phyloP scores from a whole-genome alignment of 352 stramenopile genomes.

The Phytophthora hibernalis region DNA sequence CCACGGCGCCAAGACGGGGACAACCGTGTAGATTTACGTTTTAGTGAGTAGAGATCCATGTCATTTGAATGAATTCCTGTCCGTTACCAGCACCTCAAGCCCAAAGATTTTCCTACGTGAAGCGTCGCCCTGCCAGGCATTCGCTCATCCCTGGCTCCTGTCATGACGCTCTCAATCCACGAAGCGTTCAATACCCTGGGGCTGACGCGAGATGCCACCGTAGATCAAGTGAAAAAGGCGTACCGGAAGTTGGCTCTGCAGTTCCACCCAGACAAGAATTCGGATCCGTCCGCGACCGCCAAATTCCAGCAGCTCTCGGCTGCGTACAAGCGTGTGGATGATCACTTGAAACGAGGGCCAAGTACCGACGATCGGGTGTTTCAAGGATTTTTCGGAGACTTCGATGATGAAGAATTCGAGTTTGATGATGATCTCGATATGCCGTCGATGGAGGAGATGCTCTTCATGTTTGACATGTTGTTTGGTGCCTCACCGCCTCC shows the following conservation, averaged over 20 bases:
- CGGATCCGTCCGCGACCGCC: slow-evolving; percentile 57
- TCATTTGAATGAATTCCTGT: background rate
- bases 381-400: slow-evolving; percentile 20
- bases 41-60: background rate
- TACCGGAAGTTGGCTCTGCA: slow-evolving; percentile 71
- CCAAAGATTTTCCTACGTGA: slow-evolving; percentile 13
- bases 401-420: slow-evolving; percentile 35
- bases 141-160: background rate
- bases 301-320: slow-evolving; percentile 76
- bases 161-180: slow-evolving; percentile 48
- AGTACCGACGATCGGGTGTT: slow-evolving; percentile 13
- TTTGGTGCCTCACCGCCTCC: slow-evolving; percentile 38
- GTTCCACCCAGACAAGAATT: slow-evolving; percentile 81
- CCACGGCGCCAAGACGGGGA: slow-evolving; percentile 6
- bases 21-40: background rate
- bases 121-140: slow-evolving; percentile 9
- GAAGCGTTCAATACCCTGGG: slow-evolving; percentile 57
- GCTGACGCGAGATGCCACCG: slow-evolving; percentile 42
- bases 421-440: slow-evolving; percentile 40
- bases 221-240: slow-evolving; percentile 61
- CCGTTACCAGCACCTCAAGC: background rate
- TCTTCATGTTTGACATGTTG: slow-evolving; percentile 82
- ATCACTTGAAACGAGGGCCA: slow-evolving; percentile 45
- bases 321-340: slow-evolving; percentile 76
- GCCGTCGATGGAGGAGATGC: slow-evolving; percentile 73